Evolutionary conservation across 129 eudicot species (phyloP).

Genomic region (Flaveria sonorensis): DNA sequence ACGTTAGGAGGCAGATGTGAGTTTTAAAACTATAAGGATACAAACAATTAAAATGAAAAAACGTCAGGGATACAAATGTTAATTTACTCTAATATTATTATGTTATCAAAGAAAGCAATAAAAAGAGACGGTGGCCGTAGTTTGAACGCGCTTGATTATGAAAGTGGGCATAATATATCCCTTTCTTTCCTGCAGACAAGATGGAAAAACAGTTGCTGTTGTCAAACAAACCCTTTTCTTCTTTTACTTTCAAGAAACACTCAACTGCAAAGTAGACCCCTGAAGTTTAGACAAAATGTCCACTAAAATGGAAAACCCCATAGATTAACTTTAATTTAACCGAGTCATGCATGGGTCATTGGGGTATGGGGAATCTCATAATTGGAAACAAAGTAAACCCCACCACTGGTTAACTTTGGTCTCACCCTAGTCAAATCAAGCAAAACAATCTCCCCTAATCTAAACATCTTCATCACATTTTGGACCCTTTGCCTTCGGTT

Average conservation of each 20-base stretch:
- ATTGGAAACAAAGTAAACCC: slow-evolving; percentile 2
- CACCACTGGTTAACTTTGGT: slow-evolving; percentile 12
- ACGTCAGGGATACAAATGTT: too few species aligned
- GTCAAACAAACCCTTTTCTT: slow-evolving; percentile 35
- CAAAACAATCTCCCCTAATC: slow-evolving; percentile 32
- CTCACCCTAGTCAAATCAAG: slow-evolving; percentile 31
- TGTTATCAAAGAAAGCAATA: not conserved
- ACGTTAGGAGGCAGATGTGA: too few species aligned
- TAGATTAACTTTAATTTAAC: not conserved
- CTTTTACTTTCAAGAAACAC: slow-evolving; percentile 20
- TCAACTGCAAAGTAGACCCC: not conserved
- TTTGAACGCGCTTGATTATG: slow-evolving; percentile 1
- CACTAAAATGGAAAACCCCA: not conserved
- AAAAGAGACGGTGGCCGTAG: not conserved
- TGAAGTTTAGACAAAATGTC: not conserved
- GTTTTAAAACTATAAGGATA: too few species aligned
- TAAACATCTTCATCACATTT: slow-evolving; percentile 37
- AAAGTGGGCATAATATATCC: slow-evolving; percentile 24
- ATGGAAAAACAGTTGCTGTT: slow-evolving; percentile 42
- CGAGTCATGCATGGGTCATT: too few species aligned
- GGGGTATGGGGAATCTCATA: not conserved
- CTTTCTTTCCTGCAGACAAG: slow-evolving; percentile 49
- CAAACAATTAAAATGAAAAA: too few species aligned
- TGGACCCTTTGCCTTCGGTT: not conserved
- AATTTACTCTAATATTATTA: not conserved